These are phyloP conservation scores for Leccinum angustisporum DNA, from an alignment of 1,284 basidiomycete species.

Conservation along the genomic window DNA sequence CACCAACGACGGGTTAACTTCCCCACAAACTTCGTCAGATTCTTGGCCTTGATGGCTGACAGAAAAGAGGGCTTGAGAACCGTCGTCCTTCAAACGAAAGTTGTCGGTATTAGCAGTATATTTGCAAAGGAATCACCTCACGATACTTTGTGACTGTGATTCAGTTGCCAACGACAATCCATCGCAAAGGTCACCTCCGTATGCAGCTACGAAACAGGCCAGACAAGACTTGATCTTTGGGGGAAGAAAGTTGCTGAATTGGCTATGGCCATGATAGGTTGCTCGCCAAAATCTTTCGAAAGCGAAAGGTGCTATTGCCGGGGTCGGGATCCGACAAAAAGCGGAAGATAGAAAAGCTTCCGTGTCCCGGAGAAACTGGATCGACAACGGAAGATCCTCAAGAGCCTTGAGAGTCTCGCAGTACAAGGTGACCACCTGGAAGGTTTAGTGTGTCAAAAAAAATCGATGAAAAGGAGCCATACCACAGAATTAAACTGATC, in stretches of 20 bases:
- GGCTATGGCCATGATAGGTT: conserved; percentile 42
- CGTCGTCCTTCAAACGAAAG: conserved; percentile 19
- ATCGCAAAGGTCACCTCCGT: conserved; percentile 43
- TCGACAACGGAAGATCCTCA: conserved; percentile 36
- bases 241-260: conserved; percentile 39
- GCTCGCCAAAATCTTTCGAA: conserved; percentile 53
- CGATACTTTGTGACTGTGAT: conserved; percentile 40
- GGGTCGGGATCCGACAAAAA: conserved; percentile 46
- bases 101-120: conserved; percentile 8
- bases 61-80: conserved; percentile 3
- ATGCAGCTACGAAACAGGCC: conserved; percentile 40
- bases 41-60: neutral
- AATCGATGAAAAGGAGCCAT: conserved; percentile 17
- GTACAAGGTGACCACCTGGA: conserved; percentile 49
- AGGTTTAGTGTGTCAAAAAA: conserved; percentile 2
- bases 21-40: neutral
- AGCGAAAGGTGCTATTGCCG: conserved; percentile 46
- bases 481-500: conserved; percentile 50
- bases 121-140: conserved; percentile 22
- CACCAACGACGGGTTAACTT: neutral
- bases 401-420: conserved; percentile 41
- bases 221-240: conserved; percentile 40
- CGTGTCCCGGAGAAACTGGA: conserved; percentile 39
- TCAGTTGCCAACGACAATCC: conserved; percentile 37
- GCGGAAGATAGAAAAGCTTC: conserved; percentile 47